phyloP scores from a whole-genome alignment of 768 basidiomycete species.

The Auriscalpium microsporum region DNA sequence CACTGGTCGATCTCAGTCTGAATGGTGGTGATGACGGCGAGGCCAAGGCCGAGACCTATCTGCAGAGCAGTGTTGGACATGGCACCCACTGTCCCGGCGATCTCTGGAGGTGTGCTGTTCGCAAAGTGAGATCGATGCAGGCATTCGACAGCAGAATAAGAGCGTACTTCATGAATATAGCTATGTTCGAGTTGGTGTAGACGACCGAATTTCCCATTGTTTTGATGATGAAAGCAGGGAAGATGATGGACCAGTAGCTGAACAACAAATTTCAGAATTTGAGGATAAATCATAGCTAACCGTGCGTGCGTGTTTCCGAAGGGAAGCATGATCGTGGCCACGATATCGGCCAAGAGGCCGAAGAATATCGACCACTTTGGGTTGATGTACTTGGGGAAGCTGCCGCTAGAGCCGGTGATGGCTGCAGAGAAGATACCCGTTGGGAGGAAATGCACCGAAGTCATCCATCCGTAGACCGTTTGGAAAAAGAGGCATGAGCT shows the following conservation, averaged over 20 bases:
- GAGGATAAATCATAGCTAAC: not conserved
- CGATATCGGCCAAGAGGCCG: not conserved
- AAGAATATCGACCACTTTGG: not conserved
- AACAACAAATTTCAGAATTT: not conserved
- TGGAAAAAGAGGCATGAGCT: not conserved
- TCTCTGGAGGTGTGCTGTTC: slow-evolving; percentile 26
- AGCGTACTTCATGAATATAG: not conserved
- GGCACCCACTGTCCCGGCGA: slow-evolving; percentile 40
- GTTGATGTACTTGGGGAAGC: not conserved
- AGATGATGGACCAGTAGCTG: slow-evolving; percentile 32
- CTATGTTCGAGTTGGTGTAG: slow-evolving; percentile 29
- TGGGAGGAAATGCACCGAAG: not conserved
- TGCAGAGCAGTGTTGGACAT: slow-evolving; percentile 41
- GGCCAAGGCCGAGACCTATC: slow-evolving; percentile 36
- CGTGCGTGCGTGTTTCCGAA: not conserved
- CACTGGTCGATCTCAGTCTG: slow-evolving; percentile 31
- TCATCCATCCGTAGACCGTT: not conserved
- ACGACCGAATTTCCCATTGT: slow-evolving; percentile 24
- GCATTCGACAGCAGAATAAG: not conserved
- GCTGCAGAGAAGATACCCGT: not conserved
- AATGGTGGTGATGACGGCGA: slow-evolving; percentile 36
- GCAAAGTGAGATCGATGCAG: slow-evolving; percentile 27
- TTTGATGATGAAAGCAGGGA: slow-evolving; percentile 30
- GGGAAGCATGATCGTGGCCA: not conserved
- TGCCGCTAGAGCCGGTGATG: not conserved